A percentile compares a stretch with the other conserved stretches of the same genome.
Evolutionary conservation across 345 rosid species (phyloP).

Genomic region (Eucalyptus pauciflora): DNA sequence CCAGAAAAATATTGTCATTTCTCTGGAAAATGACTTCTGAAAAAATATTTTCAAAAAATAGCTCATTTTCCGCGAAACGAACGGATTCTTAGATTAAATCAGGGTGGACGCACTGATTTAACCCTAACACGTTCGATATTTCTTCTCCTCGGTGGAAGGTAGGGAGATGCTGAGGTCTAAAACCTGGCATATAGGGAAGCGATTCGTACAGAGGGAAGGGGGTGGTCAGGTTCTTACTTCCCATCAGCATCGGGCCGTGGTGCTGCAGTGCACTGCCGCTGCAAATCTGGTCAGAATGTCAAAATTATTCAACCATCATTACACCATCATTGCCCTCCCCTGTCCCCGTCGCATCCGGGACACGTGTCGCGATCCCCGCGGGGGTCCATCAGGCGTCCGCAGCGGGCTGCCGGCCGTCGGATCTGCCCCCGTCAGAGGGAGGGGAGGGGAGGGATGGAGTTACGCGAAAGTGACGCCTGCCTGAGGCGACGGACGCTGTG

Average conservation of each 20-base stretch:
- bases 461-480: background rate
- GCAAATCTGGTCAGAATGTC: conserved; percentile 12
- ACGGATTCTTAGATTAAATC: background rate
- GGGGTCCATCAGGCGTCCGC: background rate
- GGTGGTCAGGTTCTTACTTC: background rate
- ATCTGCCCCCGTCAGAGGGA: background rate
- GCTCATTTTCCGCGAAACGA: too few relatives aligned
- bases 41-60: too few relatives aligned
- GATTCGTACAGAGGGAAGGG: background rate
- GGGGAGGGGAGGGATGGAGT: background rate
- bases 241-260: background rate
- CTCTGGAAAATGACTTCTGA: too few relatives aligned
- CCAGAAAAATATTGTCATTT: too few relatives aligned
- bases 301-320: conserved; percentile 46
- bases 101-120: background rate
- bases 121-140: background rate
- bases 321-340: conserved; percentile 7
- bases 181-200: background rate
- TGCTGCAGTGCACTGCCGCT: background rate
- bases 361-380: conserved; percentile 11
- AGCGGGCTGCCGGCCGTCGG: conserved; percentile 14
- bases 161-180: background rate
- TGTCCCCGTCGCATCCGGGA: background rate
- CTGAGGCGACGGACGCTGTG: background rate
- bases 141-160: background rate